Conservation (phyloP, 306 rosid species). For the Gillenia trifoliata region DNA sequence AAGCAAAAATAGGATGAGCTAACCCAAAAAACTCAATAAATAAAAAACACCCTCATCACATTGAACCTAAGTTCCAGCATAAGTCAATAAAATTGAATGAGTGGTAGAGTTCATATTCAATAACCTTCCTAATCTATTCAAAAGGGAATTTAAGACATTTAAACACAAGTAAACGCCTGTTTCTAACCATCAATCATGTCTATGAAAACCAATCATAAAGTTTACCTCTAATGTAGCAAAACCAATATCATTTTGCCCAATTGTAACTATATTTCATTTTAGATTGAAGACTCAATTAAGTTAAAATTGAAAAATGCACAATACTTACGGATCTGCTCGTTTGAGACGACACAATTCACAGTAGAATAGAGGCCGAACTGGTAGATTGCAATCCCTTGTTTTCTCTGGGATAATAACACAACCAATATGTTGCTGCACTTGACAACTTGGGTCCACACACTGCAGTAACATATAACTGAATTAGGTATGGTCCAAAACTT, state of each 20-base stretch:
- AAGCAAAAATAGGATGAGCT: background rate
- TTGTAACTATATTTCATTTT: background rate
- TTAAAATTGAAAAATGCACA: background rate
- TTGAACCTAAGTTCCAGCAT: background rate
- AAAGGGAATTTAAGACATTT: background rate
- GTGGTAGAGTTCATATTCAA: background rate
- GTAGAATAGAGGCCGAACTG: constrained; percentile 64
- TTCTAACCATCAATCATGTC: background rate
- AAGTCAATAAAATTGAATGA: background rate
- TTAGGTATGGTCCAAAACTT: background rate
- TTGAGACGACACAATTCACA: constrained; percentile 89
- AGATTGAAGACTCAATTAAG: background rate
- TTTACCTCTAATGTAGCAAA: background rate
- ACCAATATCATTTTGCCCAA: background rate
- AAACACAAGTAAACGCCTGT: background rate
- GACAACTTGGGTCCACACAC: constrained; percentile 85
- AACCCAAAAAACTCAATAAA: background rate
- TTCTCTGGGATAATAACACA: constrained; percentile 89
- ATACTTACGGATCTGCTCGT: constrained; percentile 95
- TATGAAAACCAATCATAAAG: background rate
- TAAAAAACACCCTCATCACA: background rate
- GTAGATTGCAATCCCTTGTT: constrained; percentile 61
- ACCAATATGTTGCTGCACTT: constrained; percentile 81
- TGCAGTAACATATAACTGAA: constrained; percentile 31
- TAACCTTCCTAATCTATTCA: background rate